Conservation (phyloP, 2,329 filamentous ascomycete genomes). For the Sclerotinia nivalis region DNA sequence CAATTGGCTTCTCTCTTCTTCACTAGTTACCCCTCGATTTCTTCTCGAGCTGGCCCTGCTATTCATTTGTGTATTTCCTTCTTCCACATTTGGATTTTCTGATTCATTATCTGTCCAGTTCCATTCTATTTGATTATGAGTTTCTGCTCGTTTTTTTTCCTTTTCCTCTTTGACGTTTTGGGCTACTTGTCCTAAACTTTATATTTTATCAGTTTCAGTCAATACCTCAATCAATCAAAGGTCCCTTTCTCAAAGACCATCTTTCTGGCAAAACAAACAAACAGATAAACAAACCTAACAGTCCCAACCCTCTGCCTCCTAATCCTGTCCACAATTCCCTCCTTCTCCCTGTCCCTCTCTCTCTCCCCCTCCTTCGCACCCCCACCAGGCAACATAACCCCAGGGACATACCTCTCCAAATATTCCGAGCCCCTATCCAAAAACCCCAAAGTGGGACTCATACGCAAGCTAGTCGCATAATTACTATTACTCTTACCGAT, state of each 20-base stretch:
- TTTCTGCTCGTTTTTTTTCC: conserved; percentile 1
- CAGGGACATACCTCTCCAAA: conserved; percentile 14
- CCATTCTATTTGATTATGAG: background rate
- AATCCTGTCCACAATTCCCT: conserved; percentile 34
- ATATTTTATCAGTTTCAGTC: background rate
- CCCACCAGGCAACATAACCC: background rate
- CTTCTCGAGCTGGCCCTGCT: background rate
- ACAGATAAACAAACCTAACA: background rate
- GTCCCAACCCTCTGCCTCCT: conserved; percentile 29
- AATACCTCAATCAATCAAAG: background rate
- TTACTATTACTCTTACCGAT: conserved; percentile 7
- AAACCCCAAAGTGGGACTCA: conserved; percentile 7
- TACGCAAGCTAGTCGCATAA: background rate
- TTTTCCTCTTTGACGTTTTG: conserved; percentile 6
- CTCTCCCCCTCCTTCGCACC: background rate
- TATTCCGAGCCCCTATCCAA: conserved; percentile 12
- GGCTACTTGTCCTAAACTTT: conserved; percentile 10
- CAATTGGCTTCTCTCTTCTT: background rate
- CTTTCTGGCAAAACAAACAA: background rate
- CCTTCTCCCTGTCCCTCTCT: conserved; percentile 11
- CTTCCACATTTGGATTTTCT: background rate
- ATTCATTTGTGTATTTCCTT: background rate
- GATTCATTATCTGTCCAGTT: conserved; percentile 5
- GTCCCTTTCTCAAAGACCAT: no score
- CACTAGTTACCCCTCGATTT: background rate